A percentile compares a stretch with the other conserved stretches of the same genome.
These are phyloP conservation scores for Saccharomycopsis babjevae DNA, from an alignment of 805 yeast genomes.

Conservation along the genomic window DNA sequence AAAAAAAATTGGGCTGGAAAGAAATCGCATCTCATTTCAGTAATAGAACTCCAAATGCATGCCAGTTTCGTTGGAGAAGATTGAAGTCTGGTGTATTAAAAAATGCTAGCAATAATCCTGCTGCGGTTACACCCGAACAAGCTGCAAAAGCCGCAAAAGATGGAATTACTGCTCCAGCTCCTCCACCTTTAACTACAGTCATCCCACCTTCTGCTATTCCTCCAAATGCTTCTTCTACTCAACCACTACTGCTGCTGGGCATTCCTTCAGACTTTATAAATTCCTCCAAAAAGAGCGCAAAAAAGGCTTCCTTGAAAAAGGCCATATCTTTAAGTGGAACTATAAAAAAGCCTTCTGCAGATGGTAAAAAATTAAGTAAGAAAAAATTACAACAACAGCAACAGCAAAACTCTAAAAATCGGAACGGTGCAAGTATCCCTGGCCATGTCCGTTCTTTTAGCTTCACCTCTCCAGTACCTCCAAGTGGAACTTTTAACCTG, in stretches of 20 bases:
- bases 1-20: conserved; percentile 80
- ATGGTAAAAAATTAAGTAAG: not conserved
- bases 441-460: not conserved
- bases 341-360: not conserved
- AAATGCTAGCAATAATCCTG: conserved; percentile 17
- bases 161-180: not conserved
- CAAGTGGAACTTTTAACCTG: not conserved
- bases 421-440: not conserved
- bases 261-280: not conserved
- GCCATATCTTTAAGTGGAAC: not conserved
- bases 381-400: not conserved
- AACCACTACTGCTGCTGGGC: not conserved
- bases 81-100: conserved; percentile 36
- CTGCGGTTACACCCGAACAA: conserved; percentile 9
- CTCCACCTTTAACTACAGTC: conserved; percentile 7
- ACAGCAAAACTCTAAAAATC: not conserved
- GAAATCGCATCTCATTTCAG: conserved; percentile 73
- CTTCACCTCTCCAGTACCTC: not conserved
- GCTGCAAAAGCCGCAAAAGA: not conserved
- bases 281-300: not conserved
- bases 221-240: not conserved
- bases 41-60: conserved; percentile 79
- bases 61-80: conserved; percentile 85
- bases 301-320: not conserved
- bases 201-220: not conserved